A percentile compares a stretch with the other conserved stretches of the same genome.
These are phyloP conservation scores for Dryadomyces quercus-mongolicae DNA, from an alignment of 2,329 filamentous ascomycete genomes.

Conservation along the genomic window DNA sequence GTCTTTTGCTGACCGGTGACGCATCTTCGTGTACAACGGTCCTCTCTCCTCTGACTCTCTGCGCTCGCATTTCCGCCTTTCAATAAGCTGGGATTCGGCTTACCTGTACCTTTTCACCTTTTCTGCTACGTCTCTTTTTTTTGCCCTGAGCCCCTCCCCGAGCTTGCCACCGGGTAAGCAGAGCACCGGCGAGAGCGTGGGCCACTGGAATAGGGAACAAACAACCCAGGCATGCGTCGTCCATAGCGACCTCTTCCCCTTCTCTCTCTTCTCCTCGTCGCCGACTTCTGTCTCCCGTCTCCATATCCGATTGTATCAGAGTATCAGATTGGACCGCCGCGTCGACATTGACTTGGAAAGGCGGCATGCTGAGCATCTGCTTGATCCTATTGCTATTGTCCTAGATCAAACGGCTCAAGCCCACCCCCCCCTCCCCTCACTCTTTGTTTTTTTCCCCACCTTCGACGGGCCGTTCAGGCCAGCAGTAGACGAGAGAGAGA, in stretches of 20 bases:
- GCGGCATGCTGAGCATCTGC: background rate
- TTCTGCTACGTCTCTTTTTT: background rate
- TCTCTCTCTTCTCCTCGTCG: background rate
- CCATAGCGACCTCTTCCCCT: slow-evolving; percentile 8
- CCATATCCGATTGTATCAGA: too few relatives aligned
- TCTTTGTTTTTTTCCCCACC: background rate
- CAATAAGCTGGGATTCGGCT: background rate
- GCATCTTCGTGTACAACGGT: too few relatives aligned
- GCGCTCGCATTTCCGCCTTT: background rate
- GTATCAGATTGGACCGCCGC: too few relatives aligned
- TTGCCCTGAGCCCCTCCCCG: too few relatives aligned
- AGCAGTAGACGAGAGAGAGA: background rate
- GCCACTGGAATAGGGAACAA: too few relatives aligned
- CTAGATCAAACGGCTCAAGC: too few relatives aligned
- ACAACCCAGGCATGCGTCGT: slow-evolving; percentile 9
- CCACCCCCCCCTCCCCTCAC: too few relatives aligned
- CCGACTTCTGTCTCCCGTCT: background rate
- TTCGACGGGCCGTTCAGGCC: background rate
- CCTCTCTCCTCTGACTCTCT: too few relatives aligned
- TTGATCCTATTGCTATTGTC: too few relatives aligned
- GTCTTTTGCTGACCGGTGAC: background rate
- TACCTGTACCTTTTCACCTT: background rate
- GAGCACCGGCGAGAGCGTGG: background rate
- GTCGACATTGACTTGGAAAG: background rate
- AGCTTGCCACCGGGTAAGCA: background rate